These are phyloP conservation scores for Tolypocladium nubicola DNA, from an alignment of 2,329 filamentous ascomycete species.

Conservation along the genomic window DNA sequence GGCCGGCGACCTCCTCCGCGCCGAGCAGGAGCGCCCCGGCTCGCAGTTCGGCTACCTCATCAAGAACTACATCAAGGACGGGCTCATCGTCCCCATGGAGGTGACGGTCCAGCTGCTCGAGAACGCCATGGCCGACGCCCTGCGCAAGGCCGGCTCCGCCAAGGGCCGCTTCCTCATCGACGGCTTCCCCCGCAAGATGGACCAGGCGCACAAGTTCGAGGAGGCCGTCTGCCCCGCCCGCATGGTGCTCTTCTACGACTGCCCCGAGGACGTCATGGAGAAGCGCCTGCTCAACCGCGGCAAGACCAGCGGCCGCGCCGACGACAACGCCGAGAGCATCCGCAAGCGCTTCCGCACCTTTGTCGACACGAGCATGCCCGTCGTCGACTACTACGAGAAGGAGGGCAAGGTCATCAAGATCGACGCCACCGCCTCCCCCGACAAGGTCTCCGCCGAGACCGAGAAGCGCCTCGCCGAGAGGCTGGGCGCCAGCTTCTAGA, in stretches of 20 bases:
- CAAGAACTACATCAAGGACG: conserved; percentile 85
- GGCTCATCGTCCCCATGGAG: conserved; percentile 97
- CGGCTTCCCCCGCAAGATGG: conserved; percentile 93
- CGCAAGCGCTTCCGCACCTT: conserved; percentile 94
- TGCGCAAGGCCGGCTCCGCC: conserved; percentile 35
- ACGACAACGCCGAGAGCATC: conserved; percentile 94
- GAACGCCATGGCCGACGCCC: conserved; percentile 74
- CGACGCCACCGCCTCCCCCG: conserved; percentile 56
- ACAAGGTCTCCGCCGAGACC: conserved; percentile 47
- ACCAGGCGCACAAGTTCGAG: conserved; percentile 93
- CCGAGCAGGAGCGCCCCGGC: conserved; percentile 79
- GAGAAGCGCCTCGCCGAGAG: conserved; percentile 36
- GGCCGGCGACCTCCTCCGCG: conserved; percentile 85
- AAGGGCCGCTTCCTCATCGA: conserved; percentile 67
- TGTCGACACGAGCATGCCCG: conserved; percentile 93
- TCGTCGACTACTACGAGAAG: conserved; percentile 73
- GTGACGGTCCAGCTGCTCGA: conserved; percentile 89
- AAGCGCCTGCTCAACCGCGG: conserved; percentile 74
- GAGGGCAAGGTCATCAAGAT: conserved; percentile 74
- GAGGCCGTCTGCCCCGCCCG: conserved; percentile 71
- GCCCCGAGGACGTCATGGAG: conserved; percentile 83
- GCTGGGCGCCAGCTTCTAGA: conserved; percentile 29
- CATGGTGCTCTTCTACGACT: conserved; percentile 91
- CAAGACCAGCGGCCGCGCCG: conserved; percentile 80
- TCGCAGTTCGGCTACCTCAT: conserved; percentile 90